Percentiles rank a stretch among this genome's conserved stretches.
Conservation (phyloP, 306 rosid genomes). For the Quercus parvula region DNA sequence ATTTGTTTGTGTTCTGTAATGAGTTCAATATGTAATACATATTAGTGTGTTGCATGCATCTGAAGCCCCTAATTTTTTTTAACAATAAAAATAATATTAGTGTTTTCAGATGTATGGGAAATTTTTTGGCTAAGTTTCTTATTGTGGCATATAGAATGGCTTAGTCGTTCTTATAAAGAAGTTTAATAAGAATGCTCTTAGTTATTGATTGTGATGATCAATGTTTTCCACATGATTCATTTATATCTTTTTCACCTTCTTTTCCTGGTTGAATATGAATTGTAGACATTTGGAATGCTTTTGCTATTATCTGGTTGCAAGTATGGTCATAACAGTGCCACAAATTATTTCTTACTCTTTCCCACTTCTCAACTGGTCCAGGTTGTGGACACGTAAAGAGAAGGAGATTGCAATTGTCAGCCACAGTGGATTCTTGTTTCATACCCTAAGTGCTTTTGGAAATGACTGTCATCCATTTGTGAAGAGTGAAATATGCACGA, state of each 20-base stretch:
- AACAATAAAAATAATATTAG: too few relatives aligned
- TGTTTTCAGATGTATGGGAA: too few relatives aligned
- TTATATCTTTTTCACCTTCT: not conserved
- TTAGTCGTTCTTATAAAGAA: too few relatives aligned
- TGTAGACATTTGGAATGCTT: not conserved
- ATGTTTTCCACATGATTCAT: not conserved
- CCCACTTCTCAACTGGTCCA: slow-evolving; percentile 25
- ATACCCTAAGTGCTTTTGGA: slow-evolving; percentile 68
- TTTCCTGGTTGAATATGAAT: not conserved
- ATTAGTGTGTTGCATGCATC: too few relatives aligned
- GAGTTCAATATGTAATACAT: too few relatives aligned
- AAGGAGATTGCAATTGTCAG: slow-evolving; percentile 79
- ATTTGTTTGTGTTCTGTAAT: not conserved
- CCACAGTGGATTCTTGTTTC: slow-evolving; percentile 77
- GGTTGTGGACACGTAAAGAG: slow-evolving; percentile 96
- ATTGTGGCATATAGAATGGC: too few relatives aligned
- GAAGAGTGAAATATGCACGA: slow-evolving; percentile 65
- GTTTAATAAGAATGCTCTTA: too few relatives aligned
- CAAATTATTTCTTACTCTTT: not conserved
- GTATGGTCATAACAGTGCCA: slow-evolving; percentile 8
- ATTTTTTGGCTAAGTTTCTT: too few relatives aligned
- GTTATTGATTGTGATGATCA: not conserved
- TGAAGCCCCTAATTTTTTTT: too few relatives aligned
- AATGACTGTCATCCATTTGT: slow-evolving; percentile 75
- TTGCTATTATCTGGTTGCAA: not conserved